Conservation (phyloP, 495 filamentous ascomycete genomes). For the Chaetomium tenue region DNA sequence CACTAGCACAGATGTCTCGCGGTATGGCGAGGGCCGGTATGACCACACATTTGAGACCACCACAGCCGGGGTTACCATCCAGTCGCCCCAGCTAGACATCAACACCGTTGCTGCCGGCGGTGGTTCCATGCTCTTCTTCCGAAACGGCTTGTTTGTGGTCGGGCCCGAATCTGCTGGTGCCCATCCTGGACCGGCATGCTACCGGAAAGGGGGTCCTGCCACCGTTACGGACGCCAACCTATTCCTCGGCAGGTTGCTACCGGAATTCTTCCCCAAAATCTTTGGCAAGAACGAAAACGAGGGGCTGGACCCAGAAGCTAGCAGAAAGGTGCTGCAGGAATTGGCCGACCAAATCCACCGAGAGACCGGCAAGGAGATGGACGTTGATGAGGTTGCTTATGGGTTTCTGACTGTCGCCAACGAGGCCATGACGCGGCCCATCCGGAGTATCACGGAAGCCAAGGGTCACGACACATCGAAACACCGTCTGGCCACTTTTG, state of each 20-base stretch:
- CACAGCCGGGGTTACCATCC: constrained; percentile 91
- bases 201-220: constrained; percentile 87
- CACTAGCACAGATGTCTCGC: constrained; percentile 90
- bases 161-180: constrained; percentile 92
- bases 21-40: constrained; percentile 84
- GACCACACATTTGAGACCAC: constrained; percentile 98
- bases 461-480: constrained; percentile 89
- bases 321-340: constrained; percentile 71
- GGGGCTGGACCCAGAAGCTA: constrained; percentile 75
- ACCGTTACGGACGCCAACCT: constrained; percentile 95
- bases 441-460: constrained; percentile 87
- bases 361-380: constrained; percentile 68
- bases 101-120: constrained; percentile 96
- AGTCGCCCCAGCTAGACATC: constrained; percentile 94
- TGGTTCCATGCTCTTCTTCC: constrained; percentile 83
- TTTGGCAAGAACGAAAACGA: constrained; percentile 92
- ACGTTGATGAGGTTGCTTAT: constrained; percentile 82
- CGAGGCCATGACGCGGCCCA: constrained; percentile 92
- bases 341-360: constrained; percentile 75
- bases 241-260: constrained; percentile 80
- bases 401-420: constrained; percentile 93
- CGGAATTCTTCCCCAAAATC: constrained; percentile 96
- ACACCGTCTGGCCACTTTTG: constrained; percentile 88
- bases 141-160: constrained; percentile 93
- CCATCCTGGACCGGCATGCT: constrained; percentile 91